These are phyloP conservation scores for Melaleuca alternifolia DNA, from an alignment of 345 rosid genomes.

Conservation along the genomic window DNA sequence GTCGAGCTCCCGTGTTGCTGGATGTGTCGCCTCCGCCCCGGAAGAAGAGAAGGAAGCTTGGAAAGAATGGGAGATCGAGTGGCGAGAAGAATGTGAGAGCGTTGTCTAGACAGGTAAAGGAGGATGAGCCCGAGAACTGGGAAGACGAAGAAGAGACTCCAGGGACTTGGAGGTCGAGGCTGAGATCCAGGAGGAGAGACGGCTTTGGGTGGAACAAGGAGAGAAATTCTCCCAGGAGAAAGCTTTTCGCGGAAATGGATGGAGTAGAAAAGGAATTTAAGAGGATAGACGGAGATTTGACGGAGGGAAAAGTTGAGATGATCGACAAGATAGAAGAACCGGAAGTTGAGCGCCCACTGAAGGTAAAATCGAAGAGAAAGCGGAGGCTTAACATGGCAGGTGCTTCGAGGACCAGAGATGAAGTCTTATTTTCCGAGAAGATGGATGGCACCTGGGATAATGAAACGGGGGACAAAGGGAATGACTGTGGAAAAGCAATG, in stretches of 20 bases:
- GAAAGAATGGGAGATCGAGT: constrained; percentile 11
- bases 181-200: constrained; percentile 37
- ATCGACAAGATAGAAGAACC: not conserved
- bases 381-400: not conserved
- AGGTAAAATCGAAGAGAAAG: constrained; percentile 5
- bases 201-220: constrained; percentile 7
- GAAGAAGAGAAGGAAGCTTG: constrained; percentile 38
- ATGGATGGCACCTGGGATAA: constrained; percentile 14
- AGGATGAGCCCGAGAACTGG: constrained; percentile 17
- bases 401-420: constrained; percentile 17
- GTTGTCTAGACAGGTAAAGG: not conserved
- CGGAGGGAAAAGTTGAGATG: not conserved
- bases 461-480: constrained; percentile 2
- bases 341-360: not conserved
- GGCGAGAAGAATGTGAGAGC: constrained; percentile 5
- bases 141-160: constrained; percentile 22
- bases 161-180: constrained; percentile 58
- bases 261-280: constrained; percentile 6
- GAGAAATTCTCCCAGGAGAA: constrained; percentile 20
- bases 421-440: constrained; percentile 20
- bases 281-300: not conserved
- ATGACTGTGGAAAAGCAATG: not conserved
- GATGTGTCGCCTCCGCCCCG: constrained; percentile 77
- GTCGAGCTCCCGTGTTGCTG: constrained; percentile 54
- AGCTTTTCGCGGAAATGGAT: constrained; percentile 33